Base-by-base conservation (phyloP, 2,329 filamentous ascomycete species). In the Trichoderma sp. region DNA sequence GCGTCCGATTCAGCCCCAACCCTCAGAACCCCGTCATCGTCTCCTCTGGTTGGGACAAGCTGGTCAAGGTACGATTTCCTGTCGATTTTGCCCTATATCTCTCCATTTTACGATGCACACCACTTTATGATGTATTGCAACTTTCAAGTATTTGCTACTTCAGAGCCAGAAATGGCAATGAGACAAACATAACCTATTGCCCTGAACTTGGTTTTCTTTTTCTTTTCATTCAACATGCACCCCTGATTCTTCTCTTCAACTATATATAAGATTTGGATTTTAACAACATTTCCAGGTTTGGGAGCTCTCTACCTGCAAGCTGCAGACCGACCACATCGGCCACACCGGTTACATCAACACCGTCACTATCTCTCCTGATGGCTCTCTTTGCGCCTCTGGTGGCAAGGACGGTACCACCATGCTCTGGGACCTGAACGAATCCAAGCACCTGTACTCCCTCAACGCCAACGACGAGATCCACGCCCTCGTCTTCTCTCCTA, bases 381-480 rank as follows among this genome's bases (percentile, higher is more conserved):
- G 96, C 80, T 98, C 96, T 72, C 94, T 99, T 80, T 98, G 96
- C 88, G 96, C 96, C 74, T 98, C 96, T 75, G 96, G 96, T 84
- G 96, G 96, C 83, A 98, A 99, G 91, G 96, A 99, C 85, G 96
- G 96, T 84, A 98, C 95, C 83, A 98, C 96, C 83, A 99, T 98
- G 96, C 93, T 99, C 79, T 99, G 96, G 96, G 96, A 98, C 84
- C 90, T 99, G 79, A 99, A 99, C 90, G 96, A 99, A 92, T 97
- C 94, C 83, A 99, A 99, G 93, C 96, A 99, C 89, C 92, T 99
- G 80, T 99, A 99, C 92, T 98, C 95, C 75, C 93, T 99, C 82
- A 96, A 94, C 86, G 96, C 96, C 83, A 96, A 95, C 85, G 95
- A 99, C 84, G 96, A 98, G 91, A 99, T 99, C 89, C 96, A 99